A percentile compares a stretch with the other conserved stretches of the same genome.
phyloP scores from a whole-genome alignment of 140 eudicot species.

The Flaveria floridana region DNA sequence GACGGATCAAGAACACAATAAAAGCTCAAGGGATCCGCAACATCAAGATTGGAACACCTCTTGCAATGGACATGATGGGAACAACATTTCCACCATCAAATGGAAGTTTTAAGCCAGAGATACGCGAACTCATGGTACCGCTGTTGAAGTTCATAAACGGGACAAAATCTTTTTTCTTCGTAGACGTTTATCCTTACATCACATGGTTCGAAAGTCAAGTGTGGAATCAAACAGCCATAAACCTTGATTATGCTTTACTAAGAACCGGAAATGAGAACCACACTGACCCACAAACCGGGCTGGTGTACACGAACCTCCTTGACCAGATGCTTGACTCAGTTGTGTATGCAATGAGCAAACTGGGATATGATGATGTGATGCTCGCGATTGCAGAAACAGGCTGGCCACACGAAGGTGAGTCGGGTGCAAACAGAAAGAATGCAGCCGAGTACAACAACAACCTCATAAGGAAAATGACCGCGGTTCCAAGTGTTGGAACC shows the following conservation, averaged over 20 bases:
- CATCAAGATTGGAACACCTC: conserved; percentile 73
- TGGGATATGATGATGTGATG: conserved; percentile 47
- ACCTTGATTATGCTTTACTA: conserved; percentile 59
- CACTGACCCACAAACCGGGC: conserved; percentile 51
- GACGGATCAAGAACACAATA: conserved; percentile 48
- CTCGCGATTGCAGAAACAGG: conserved; percentile 72
- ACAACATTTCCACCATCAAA: conserved; percentile 69
- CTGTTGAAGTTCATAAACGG: conserved; percentile 52
- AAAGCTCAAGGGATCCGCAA: conserved; percentile 46
- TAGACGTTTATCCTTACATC: conserved; percentile 72
- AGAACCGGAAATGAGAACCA: conserved; percentile 34
- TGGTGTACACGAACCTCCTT: conserved; percentile 56
- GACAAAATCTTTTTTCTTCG: conserved; percentile 56
- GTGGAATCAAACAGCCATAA: conserved; percentile 35
- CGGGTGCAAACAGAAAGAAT: conserved; percentile 67
- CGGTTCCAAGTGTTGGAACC: conserved; percentile 54
- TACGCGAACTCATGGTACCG: conserved; percentile 36
- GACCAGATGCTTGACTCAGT: conserved; percentile 91
- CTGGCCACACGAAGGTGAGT: conserved; percentile 81
- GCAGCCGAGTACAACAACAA: conserved; percentile 77
- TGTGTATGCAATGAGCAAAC: conserved; percentile 55
- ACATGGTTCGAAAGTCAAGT: conserved; percentile 48
- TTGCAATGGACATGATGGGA: conserved; percentile 73
- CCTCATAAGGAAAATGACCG: conserved; percentile 42
- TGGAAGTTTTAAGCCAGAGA: conserved; percentile 48